A percentile compares a stretch with the other conserved stretches of the same genome.
phyloP scores from a whole-genome alignment of 2,329 filamentous ascomycete genomes.

The Beauveria varroae region DNA sequence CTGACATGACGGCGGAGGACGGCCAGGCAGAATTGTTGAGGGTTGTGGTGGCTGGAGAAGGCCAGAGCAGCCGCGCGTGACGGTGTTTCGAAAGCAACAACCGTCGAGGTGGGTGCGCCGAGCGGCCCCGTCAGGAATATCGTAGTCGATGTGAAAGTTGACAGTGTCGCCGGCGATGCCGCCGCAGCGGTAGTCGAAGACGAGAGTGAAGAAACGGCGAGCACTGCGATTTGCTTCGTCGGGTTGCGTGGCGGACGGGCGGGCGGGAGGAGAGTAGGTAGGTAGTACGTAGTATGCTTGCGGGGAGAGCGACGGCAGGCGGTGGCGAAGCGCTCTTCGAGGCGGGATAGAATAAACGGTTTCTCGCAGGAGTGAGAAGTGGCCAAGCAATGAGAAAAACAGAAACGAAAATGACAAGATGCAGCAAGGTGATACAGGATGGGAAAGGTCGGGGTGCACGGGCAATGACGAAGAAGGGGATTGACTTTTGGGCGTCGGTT shows the following conservation, averaged over 20 bases:
- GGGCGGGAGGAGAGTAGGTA: background rate
- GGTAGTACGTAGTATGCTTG: background rate
- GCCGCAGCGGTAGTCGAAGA: slow-evolving; percentile 6
- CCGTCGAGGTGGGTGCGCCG: background rate
- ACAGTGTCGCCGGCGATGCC: background rate
- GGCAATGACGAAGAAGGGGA: background rate
- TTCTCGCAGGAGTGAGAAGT: background rate
- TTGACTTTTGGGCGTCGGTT: background rate
- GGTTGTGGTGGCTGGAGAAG: background rate
- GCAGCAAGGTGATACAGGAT: background rate
- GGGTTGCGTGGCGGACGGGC: background rate
- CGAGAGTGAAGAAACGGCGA: background rate
- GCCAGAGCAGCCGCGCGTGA: slow-evolving; percentile 2
- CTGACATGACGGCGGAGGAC: slow-evolving; percentile 15
- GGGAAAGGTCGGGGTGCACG: background rate
- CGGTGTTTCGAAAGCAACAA: background rate
- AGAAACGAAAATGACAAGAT: background rate
- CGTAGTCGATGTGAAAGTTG: too few relatives aligned
- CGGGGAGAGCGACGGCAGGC: background rate
- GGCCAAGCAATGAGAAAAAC: background rate
- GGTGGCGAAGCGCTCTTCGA: background rate
- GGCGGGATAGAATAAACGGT: background rate
- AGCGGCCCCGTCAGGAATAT: background rate
- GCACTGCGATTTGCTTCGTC: background rate
- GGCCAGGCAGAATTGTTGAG: background rate